phyloP scores from a whole-genome alignment of 805 yeast genomes.

The Yamadazyma takamatsuzukensis region DNA sequence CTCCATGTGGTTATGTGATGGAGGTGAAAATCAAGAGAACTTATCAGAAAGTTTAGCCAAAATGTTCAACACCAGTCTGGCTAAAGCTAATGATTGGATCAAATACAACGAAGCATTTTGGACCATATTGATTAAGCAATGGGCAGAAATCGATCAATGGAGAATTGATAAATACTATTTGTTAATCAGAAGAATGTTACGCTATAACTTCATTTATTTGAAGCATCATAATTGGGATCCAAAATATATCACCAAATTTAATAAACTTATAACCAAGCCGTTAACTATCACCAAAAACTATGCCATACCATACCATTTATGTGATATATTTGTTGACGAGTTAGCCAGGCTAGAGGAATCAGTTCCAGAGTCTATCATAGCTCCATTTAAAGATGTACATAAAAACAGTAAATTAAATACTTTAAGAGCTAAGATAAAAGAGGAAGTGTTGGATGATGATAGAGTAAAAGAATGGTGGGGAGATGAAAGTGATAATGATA shows the following conservation, averaged over 20 bases:
- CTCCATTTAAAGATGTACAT: slow-evolving; percentile 56
- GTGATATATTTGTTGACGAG: slow-evolving; percentile 84
- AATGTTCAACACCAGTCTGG: slow-evolving; percentile 44
- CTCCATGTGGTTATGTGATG: slow-evolving; percentile 95
- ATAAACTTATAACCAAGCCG: slow-evolving; percentile 42
- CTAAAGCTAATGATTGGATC: slow-evolving; percentile 16
- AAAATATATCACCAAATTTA: slow-evolving; percentile 42
- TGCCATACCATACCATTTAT: slow-evolving; percentile 79
- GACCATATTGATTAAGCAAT: slow-evolving; percentile 72
- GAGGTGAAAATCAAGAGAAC: slow-evolving; percentile 87
- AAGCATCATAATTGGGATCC: slow-evolving; percentile 52
- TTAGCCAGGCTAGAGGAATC: slow-evolving; percentile 58
- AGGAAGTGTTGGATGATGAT: slow-evolving; percentile 62
- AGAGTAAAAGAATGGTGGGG: slow-evolving; percentile 67
- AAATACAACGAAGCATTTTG: slow-evolving; percentile 74
- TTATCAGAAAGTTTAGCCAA: slow-evolving; percentile 71
- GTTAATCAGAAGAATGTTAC: slow-evolving; percentile 72
- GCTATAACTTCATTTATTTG: slow-evolving; percentile 60
- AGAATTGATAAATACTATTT: slow-evolving; percentile 85
- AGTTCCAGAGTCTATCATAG: slow-evolving; percentile 44
- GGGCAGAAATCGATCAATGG: slow-evolving; percentile 81
- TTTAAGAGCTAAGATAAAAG: slow-evolving; percentile 58
- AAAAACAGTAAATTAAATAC: slow-evolving; percentile 54
- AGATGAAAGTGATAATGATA: slow-evolving; percentile 20
- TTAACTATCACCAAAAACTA: slow-evolving; percentile 56